Evolutionary conservation across 2,329 filamentous ascomycete species (phyloP).

Genomic region (Pseudogymnoascus sp.): DNA sequence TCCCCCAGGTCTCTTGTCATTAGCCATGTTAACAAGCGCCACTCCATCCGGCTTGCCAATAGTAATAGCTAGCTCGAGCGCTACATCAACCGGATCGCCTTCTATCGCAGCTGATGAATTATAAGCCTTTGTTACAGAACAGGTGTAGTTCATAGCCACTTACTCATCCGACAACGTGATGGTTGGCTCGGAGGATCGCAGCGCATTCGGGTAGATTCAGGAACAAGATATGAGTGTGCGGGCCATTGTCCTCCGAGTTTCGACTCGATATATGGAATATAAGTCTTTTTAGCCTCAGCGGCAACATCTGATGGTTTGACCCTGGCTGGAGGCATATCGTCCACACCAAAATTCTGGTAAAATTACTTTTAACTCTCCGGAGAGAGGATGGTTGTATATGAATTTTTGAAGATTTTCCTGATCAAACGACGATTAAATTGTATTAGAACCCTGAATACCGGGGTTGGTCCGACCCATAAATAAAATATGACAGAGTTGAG

Average conservation of each 20-base stretch:
- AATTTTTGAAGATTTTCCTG: not conserved
- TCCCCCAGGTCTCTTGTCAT: conserved; percentile 70
- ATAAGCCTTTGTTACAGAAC: not conserved
- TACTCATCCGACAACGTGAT: conserved; percentile 15
- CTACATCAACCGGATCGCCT: conserved; percentile 53
- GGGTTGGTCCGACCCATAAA: not conserved
- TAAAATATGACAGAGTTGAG: conserved; percentile 3
- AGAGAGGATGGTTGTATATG: not conserved
- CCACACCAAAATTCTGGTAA: not conserved
- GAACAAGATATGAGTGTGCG: conserved; percentile 48
- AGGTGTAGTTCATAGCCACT: not conserved
- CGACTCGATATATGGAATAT: conserved; percentile 57
- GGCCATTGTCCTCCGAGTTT: conserved; percentile 49
- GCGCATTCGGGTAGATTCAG: conserved; percentile 11
- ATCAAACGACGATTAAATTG: not conserved
- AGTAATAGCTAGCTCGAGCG: conserved; percentile 48
- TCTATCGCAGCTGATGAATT: conserved; percentile 37
- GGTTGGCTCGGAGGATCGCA: conserved; percentile 15
- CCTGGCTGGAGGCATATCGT: conserved; percentile 49
- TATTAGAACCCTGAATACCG: not conserved
- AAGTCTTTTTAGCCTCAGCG: conserved; percentile 63
- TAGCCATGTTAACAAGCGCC: conserved; percentile 65
- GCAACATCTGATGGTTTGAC: conserved; percentile 64
- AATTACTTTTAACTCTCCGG: not conserved
- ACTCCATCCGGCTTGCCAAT: conserved; percentile 36